Conservation (phyloP, 1,139 yeast species). For the Wickerhamomyces sp. region DNA sequence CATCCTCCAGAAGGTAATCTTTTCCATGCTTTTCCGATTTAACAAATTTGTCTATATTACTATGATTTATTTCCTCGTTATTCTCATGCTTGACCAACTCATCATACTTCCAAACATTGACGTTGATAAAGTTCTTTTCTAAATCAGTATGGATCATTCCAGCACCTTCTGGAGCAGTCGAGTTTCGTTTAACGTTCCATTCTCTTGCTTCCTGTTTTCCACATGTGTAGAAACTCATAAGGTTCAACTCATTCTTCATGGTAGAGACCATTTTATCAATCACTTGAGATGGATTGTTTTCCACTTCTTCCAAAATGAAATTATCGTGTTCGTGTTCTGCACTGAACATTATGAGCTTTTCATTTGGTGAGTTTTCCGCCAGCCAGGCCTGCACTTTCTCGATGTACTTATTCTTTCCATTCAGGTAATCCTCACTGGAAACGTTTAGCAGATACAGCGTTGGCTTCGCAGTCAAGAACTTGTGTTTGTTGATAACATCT, state of each 20-base stretch:
- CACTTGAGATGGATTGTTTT: constrained; percentile 21
- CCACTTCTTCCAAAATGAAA: constrained; percentile 20
- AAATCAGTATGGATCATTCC: constrained; percentile 90
- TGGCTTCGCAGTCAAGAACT: constrained; percentile 68
- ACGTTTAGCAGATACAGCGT: constrained; percentile 59
- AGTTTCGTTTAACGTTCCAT: constrained; percentile 81
- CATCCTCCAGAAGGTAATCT: constrained; percentile 68
- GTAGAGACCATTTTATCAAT: constrained; percentile 38
- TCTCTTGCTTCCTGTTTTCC: constrained; percentile 89
- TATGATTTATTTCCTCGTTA: constrained; percentile 9
- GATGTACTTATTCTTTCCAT: constrained; percentile 41
- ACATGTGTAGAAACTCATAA: constrained; percentile 87
- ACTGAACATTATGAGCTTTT: constrained; percentile 50
- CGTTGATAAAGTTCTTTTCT: constrained; percentile 76
- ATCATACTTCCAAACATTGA: constrained; percentile 58
- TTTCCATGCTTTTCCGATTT: constrained; percentile 46
- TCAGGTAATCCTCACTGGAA: constrained; percentile 46
- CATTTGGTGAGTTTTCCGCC: constrained; percentile 45
- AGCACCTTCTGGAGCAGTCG: constrained; percentile 88
- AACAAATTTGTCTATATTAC: constrained; percentile 14
- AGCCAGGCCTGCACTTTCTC: constrained; percentile 47
- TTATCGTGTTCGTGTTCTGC: constrained; percentile 52
- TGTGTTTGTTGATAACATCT: constrained; percentile 50
- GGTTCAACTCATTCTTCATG: constrained; percentile 63
- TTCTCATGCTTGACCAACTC: constrained; percentile 33